Evolutionary conservation across 352 stramenopile genomes (phyloP).

Genomic region (Phytophthora tentaculata): DNA sequence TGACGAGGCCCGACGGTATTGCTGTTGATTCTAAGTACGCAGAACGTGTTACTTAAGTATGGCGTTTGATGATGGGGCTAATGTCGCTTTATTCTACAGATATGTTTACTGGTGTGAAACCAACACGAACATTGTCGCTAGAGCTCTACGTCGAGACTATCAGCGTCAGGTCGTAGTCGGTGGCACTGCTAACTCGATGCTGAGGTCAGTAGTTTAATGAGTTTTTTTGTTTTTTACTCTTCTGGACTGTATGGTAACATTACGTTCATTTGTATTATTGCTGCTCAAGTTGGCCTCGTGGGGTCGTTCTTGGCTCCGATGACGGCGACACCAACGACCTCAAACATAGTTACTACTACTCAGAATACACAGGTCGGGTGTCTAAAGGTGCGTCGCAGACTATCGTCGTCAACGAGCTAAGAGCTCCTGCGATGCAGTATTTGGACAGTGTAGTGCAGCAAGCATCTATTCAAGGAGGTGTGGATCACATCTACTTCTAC

Average conservation of each 20-base stretch:
- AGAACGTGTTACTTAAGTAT: too few relatives aligned
- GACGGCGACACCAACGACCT: constrained; percentile 42
- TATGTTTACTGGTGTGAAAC: constrained; percentile 78
- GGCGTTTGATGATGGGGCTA: background rate
- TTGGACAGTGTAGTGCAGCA: constrained; percentile 63
- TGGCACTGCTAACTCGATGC: constrained; percentile 51
- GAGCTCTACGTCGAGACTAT: constrained; percentile 50
- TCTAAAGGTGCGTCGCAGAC: constrained; percentile 31
- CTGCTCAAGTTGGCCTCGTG: constrained; percentile 62
- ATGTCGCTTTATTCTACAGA: constrained; percentile 23
- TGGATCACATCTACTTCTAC: constrained; percentile 35
- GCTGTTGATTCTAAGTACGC: constrained; percentile 55
- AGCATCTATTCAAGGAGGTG: constrained; percentile 25
- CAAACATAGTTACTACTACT: constrained; percentile 53
- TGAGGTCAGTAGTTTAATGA: constrained; percentile 46
- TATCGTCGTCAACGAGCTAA: constrained; percentile 56
- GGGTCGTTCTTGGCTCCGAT: constrained; percentile 48
- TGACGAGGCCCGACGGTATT: constrained; percentile 65
- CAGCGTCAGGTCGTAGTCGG: constrained; percentile 57
- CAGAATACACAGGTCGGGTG: constrained; percentile 74
- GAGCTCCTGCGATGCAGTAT: constrained; percentile 54
- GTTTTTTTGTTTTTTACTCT: too few relatives aligned
- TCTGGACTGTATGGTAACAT: too few relatives aligned
- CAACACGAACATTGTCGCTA: constrained; percentile 68
- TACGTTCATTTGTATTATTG: too few relatives aligned